Percentiles rank a stretch among this genome's conserved stretches.
phyloP scores from a whole-genome alignment of 2,329 filamentous ascomycete genomes.

The Zelopaecilomyces penicillatus region DNA sequence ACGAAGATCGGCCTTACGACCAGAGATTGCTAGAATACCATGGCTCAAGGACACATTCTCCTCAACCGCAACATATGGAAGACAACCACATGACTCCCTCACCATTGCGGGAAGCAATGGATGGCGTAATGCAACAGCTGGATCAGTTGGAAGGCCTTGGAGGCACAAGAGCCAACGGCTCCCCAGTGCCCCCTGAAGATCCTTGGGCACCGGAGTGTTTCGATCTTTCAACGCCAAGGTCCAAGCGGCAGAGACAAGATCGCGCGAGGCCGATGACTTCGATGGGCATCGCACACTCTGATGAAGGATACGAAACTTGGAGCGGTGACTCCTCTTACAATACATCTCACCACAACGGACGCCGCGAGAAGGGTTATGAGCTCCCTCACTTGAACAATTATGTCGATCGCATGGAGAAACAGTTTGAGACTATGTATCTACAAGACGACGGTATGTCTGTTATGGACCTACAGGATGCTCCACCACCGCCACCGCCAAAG shows the following conservation, averaged over 20 bases:
- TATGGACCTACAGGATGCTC: constrained; percentile 37
- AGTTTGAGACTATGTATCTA: constrained; percentile 63
- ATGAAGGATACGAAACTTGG: constrained; percentile 54
- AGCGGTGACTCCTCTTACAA: constrained; percentile 46
- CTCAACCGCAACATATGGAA: constrained; percentile 59
- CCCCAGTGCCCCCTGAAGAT: constrained; percentile 51
- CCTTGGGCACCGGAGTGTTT: constrained; percentile 92
- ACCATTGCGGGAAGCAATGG: constrained; percentile 89
- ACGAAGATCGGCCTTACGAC: constrained; percentile 26
- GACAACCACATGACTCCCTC: constrained; percentile 72
- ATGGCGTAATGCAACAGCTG: constrained; percentile 92
- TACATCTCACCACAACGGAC: constrained; percentile 31
- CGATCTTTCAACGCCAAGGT: constrained; percentile 37
- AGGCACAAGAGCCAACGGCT: constrained; percentile 46
- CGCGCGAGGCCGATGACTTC: constrained; percentile 56
- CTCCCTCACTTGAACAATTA: constrained; percentile 75
- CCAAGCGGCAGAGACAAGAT: constrained; percentile 17
- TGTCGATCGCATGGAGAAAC: constrained; percentile 83
- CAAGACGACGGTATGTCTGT: constrained; percentile 38
- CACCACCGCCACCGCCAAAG: constrained; percentile 58
- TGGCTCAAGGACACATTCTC: constrained; percentile 52
- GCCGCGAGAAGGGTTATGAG: constrained; percentile 40
- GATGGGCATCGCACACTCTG: constrained; percentile 56
- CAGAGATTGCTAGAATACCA: constrained; percentile 25
- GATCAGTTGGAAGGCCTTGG: constrained; percentile 60